Base-by-base conservation (phyloP, 768 basidiomycete species). In the Suillus subaureus region DNA sequence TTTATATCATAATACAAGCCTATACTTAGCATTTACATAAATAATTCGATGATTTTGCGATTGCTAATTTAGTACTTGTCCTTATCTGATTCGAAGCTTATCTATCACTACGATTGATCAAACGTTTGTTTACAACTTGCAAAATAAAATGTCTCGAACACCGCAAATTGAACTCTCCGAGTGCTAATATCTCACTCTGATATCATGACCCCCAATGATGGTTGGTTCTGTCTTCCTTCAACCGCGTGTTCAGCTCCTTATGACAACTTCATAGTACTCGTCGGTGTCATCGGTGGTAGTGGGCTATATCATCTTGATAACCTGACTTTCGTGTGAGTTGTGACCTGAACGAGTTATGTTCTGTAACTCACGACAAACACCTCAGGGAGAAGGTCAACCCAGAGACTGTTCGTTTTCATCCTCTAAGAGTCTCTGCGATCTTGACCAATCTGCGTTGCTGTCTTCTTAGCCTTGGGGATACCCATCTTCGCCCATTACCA, bases 251-350 rank as follows among this genome's bases (percentile, higher is more conserved):
- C 39, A 21, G 26, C 18, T 28, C 39, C 39, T 58, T 23, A 58
- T 60, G 39, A 60, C 16, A 31, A 16, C 6, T 18, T 26, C 7
- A 7, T 68, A 93, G 92, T 93, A 21, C 81, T 94, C 55, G 85
- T 96, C 57, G 95, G 94, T 43, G 90, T 96, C 61, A 96, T 97
- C 66, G 95, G 95, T 23, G 95, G 95, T 35, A 94, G 91, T 69
- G 96, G 96, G 6, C 79, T 98, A 33, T 99, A 98, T 81, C 89
- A 96, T 75, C 84, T 99, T 45, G 92, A 96, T 77, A 96, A 97
- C 77, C 81, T 99, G 64, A 93, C 90, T 15, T 84, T 91, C 68
- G 82, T 96, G 95, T 95, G 74, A 79, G 93, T 83, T 11, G 21
- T n/a, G 62, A 9, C 16, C 21, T 42, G 23, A 47, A n/a, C 8